These are phyloP conservation scores for Coemansia sp. DNA, from an alignment of 192 early-diverging fungal species.

Conservation along the genomic window DNA sequence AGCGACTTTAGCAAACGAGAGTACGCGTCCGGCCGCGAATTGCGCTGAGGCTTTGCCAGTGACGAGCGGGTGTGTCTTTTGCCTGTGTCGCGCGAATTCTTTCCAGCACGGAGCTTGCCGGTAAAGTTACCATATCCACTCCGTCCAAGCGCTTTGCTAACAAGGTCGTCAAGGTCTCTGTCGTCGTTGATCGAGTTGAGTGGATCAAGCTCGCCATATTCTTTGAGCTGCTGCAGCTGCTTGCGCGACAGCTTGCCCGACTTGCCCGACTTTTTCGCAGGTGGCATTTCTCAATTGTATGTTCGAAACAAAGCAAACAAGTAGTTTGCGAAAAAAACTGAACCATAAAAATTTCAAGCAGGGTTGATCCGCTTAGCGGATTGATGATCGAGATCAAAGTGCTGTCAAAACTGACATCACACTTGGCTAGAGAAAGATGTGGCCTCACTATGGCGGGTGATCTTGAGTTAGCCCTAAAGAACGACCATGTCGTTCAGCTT, in stretches of 20 bases:
- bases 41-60: conserved; percentile 12
- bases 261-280: conserved; percentile 38
- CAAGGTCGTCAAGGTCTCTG: conserved; percentile 41
- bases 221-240: conserved; percentile 60
- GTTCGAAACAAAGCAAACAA: neutral
- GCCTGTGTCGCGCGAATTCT: neutral
- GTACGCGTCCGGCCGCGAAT: conserved; percentile 29
- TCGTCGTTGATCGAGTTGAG: conserved; percentile 30
- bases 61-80: neutral
- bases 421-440: too few relatives aligned
- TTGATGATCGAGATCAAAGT: neutral
- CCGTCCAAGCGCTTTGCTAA: conserved; percentile 49
- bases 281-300: conserved; percentile 33
- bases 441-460: too few relatives aligned
- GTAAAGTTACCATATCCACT: conserved; percentile 33
- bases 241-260: conserved; percentile 45
- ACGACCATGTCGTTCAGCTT: too few relatives aligned
- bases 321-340: neutral
- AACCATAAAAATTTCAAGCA: neutral
- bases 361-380: neutral
- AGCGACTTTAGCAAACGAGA: conserved; percentile 39
- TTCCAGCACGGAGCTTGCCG: conserved; percentile 6
- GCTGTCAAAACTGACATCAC: neutral
- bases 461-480: too few relatives aligned
- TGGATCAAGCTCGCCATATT: conserved; percentile 69